These are phyloP conservation scores for Parafenestella ontariensis DNA, from an alignment of 2,329 filamentous ascomycete genomes.

Conservation along the genomic window DNA sequence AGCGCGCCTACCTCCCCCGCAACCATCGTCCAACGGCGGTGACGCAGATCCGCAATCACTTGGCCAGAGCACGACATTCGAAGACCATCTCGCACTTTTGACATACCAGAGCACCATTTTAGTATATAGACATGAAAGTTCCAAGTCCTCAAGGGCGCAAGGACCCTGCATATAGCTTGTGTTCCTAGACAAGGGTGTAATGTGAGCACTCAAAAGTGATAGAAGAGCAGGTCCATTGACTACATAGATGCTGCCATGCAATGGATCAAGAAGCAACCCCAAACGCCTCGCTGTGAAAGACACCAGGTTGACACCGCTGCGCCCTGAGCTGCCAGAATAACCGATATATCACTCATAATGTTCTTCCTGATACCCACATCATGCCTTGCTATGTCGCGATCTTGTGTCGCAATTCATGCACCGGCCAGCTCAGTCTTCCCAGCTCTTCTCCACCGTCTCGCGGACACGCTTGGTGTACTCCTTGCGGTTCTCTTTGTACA, in stretches of 20 bases:
- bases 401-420: conserved; percentile 1
- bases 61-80: neutral
- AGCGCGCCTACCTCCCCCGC: conserved; percentile 31
- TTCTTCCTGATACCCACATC: conserved; percentile 26
- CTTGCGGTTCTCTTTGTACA: conserved; percentile 97
- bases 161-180: neutral
- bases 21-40: conserved; percentile 18
- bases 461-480: conserved; percentile 95
- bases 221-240: conserved; percentile 4
- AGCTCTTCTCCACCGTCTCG: conserved; percentile 99
- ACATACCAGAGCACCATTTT: neutral
- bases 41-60: conserved; percentile 15
- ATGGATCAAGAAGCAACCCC: conserved; percentile 15
- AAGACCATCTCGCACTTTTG: neutral
- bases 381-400: conserved; percentile 21
- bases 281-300: conserved; percentile 37
- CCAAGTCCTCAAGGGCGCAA: no score
- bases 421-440: conserved; percentile 74
- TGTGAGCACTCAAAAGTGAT: neutral
- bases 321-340: conserved; percentile 8
- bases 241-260: conserved; percentile 16
- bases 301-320: conserved; percentile 12
- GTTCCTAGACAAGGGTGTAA: neutral
- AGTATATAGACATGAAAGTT: neutral
- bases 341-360: conserved; percentile 16